Evolutionary conservation across 495 filamentous ascomycete species (phyloP), one percentile per base, ranked within the genome.

Genomic region (Penicillium longicatenatum): DNA sequence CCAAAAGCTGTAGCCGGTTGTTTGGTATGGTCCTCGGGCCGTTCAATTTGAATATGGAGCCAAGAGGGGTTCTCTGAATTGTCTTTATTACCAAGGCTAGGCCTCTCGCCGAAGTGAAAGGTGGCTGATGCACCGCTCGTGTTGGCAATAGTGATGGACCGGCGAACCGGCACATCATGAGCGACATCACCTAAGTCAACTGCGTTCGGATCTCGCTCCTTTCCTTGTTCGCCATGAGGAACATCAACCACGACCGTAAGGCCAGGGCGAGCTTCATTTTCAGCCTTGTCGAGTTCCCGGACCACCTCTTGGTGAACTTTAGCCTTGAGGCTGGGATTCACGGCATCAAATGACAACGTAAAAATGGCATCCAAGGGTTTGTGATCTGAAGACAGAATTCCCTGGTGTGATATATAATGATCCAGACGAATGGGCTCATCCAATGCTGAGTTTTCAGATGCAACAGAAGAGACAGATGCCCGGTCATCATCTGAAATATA

Each of bases 301-400:
- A 89, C 93, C 12, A 98, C 89, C 68, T 97, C 93, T 62, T 89
- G 84, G 52, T 97, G 89, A 5, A 98, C 77, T 59, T 85, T 88
- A 8, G 89, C 81, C 69, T 93, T 97, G 22, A 95, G 74, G 17
- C 92, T 85, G 0, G 91, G 85, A 9, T 93, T 86, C 6, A 95
- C 91, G 4, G 89, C 88, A 57, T 97, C 89, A 66, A 91, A 97
- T 17, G 83, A 84, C 3, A 99, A 68, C 0, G 82, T 87, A 62
- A 97, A 98, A 2, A 89, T 73, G 9, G 90, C 89, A 57, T 84
- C 82, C 10, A 98, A 67, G 0, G 95, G 95, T 70, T 99, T 99
- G 69, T 99, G 95, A 69, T 99, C 95, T 5, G 93, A 97, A 2
- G 95, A 95, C 12, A 89, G 79, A 14, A 98, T 84, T 22, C 89